These are phyloP conservation scores for Cephaloascus fragrans DNA, from an alignment of 805 yeast species.

Conservation along the genomic window DNA sequence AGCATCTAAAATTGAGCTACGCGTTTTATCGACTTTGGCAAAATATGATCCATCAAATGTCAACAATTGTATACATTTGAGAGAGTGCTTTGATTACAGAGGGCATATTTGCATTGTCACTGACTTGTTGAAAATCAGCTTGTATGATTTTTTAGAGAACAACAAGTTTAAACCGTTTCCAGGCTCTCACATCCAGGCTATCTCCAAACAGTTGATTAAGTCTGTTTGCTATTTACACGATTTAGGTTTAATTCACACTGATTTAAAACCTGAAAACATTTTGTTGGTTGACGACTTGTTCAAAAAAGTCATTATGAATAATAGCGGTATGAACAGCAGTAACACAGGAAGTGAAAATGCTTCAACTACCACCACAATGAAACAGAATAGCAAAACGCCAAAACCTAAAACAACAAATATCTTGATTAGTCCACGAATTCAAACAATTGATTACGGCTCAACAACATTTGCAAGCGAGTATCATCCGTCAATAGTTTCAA, in stretches of 20 bases:
- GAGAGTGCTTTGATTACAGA: conserved; percentile 86
- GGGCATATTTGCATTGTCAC: conserved; percentile 94
- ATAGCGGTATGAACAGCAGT: conserved; percentile 20
- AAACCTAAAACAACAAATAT: too few relatives aligned
- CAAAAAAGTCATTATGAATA: conserved; percentile 22
- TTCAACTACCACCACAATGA: conserved; percentile 9
- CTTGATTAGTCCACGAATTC: conserved; percentile 70
- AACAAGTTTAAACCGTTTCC: conserved; percentile 88
- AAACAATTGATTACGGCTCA: conserved; percentile 94
- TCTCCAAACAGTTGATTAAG: conserved; percentile 75
- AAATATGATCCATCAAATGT: conserved; percentile 57
- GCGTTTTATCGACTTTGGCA: conserved; percentile 69
- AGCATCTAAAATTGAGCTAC: conserved; percentile 86
- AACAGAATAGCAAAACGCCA: too few relatives aligned
- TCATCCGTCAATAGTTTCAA: conserved; percentile 85
- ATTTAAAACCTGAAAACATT: conserved; percentile 92
- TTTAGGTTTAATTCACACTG: conserved; percentile 86
- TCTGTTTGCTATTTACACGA: conserved; percentile 88
- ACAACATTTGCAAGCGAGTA: conserved; percentile 92
- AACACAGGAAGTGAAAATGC: conserved; percentile 10
- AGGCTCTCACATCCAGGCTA: conserved; percentile 83
- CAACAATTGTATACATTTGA: conserved; percentile 74
- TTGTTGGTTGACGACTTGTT: conserved; percentile 49
- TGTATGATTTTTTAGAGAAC: conserved; percentile 82
- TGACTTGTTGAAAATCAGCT: conserved; percentile 71